Evolutionary conservation across 345 rosid genomes (phyloP).

Genomic region (Heritiera littoralis): DNA sequence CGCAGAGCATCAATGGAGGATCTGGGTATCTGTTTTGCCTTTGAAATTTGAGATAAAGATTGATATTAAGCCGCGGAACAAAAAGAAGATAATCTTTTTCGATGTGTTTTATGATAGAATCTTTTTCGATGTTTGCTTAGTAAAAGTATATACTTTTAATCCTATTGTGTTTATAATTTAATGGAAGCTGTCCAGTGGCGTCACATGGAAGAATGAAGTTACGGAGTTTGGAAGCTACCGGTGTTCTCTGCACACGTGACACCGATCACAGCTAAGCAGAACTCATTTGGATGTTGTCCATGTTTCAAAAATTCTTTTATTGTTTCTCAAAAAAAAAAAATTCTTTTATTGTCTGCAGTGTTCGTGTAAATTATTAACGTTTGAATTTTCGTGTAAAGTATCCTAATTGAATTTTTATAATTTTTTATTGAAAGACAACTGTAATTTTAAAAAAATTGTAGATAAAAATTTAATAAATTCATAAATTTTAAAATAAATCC

Average conservation of each 20-base stretch:
- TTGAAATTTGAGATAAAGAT: constrained; percentile 1
- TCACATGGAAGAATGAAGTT: background rate
- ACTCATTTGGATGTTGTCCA: background rate
- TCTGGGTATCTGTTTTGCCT: constrained; percentile 1
- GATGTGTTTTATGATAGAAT: no score
- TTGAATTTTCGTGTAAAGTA: no score
- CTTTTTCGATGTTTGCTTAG: no score
- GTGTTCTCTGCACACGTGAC: background rate
- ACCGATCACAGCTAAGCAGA: background rate
- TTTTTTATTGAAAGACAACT: no score
- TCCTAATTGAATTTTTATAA: no score
- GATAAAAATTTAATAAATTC: no score
- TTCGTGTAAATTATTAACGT: no score
- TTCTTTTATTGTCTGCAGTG: background rate
- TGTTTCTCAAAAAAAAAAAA: no score
- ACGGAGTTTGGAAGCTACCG: background rate
- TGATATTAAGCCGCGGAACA: no score
- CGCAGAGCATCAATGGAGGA: constrained; percentile 10
- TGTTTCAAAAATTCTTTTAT: background rate
- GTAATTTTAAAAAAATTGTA: no score
- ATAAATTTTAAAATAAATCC: no score
- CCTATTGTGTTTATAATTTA: background rate
- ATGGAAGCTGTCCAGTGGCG: background rate
- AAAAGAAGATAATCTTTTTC: background rate
- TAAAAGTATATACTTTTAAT: no score